Evolutionary conservation across 495 filamentous ascomycete species (phyloP).

Genomic region (Filosporella fistucella): DNA sequence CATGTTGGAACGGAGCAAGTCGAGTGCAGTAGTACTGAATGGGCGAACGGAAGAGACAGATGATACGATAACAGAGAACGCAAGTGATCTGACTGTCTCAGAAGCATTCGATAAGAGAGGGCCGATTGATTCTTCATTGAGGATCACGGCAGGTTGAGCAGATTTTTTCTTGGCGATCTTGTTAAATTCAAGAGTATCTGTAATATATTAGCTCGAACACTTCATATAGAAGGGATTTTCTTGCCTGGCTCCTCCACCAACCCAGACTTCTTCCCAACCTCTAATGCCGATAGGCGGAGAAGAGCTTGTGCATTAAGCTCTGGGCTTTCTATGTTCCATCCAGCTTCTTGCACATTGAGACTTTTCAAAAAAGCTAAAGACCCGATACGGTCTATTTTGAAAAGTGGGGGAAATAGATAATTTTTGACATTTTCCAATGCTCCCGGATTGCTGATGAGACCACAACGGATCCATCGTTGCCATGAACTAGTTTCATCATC

Average conservation of each 20-base stretch:
- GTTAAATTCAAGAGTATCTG: slow-evolving; percentile 12
- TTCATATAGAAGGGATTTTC: slow-evolving; percentile 17
- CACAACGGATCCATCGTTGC: slow-evolving; percentile 43
- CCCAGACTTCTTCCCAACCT: slow-evolving; percentile 74
- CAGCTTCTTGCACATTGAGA: slow-evolving; percentile 32
- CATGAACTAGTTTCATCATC: slow-evolving; percentile 27
- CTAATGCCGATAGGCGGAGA: slow-evolving; percentile 61
- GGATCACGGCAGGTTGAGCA: slow-evolving; percentile 21
- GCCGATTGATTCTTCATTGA: slow-evolving; percentile 39
- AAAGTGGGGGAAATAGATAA: slow-evolving; percentile 70
- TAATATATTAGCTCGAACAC: background rate
- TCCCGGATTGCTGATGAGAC: slow-evolving; percentile 42
- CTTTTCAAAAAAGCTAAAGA: slow-evolving; percentile 53
- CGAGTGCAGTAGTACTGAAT: slow-evolving; percentile 52
- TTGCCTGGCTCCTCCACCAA: slow-evolving; percentile 70
- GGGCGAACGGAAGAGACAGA: slow-evolving; percentile 68
- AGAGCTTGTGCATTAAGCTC: slow-evolving; percentile 44
- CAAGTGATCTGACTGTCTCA: slow-evolving; percentile 62
- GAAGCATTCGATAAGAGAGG: slow-evolving; percentile 58
- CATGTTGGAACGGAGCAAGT: slow-evolving; percentile 56
- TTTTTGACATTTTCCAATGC: slow-evolving; percentile 61
- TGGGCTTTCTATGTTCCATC: slow-evolving; percentile 35
- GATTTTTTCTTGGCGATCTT: slow-evolving; percentile 10
- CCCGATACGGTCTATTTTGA: slow-evolving; percentile 50
- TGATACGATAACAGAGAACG: slow-evolving; percentile 68